Percentiles rank a stretch among this genome's conserved stretches.
phyloP scores from a whole-genome alignment of 495 filamentous ascomycete species.

The Cudoniella acicularis region DNA sequence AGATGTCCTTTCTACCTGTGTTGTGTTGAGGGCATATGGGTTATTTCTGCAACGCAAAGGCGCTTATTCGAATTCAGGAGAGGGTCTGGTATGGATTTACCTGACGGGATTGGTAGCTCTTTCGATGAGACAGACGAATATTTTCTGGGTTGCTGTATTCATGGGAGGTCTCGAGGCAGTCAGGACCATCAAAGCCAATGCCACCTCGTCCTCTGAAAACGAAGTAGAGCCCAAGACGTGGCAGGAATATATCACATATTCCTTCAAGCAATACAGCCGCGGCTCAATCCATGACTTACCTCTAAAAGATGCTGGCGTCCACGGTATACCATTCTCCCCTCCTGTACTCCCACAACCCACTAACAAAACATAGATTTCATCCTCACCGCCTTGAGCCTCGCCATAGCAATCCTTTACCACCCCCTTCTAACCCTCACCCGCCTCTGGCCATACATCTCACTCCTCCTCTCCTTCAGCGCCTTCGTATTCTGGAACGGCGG shows the following conservation, averaged over 20 bases:
- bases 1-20: constrained; percentile 68
- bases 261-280: constrained; percentile 10
- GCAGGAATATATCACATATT: constrained; percentile 24
- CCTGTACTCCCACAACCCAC: background rate
- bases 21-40: constrained; percentile 63
- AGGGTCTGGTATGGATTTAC: constrained; percentile 44
- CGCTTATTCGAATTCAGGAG: constrained; percentile 21
- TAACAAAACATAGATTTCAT: constrained; percentile 26
- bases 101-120: constrained; percentile 55
- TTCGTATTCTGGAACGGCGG: constrained; percentile 87
- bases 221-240: background rate
- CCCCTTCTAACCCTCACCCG: constrained; percentile 42
- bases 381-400: constrained; percentile 56
- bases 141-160: constrained; percentile 91
- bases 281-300: constrained; percentile 24
- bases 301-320: constrained; percentile 17
- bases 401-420: constrained; percentile 50
- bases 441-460: constrained; percentile 62
- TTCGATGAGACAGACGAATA: constrained; percentile 86
- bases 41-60: constrained; percentile 49
- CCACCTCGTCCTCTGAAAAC: constrained; percentile 11
- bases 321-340: constrained; percentile 7
- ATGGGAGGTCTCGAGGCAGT: constrained; percentile 72
- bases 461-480: constrained; percentile 63
- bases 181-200: constrained; percentile 38